Evolutionary conservation across 371 early-diverging fungal genomes (phyloP), one percentile per base, ranked within the genome.

Genomic region (Syncephalis plumigaleata): DNA sequence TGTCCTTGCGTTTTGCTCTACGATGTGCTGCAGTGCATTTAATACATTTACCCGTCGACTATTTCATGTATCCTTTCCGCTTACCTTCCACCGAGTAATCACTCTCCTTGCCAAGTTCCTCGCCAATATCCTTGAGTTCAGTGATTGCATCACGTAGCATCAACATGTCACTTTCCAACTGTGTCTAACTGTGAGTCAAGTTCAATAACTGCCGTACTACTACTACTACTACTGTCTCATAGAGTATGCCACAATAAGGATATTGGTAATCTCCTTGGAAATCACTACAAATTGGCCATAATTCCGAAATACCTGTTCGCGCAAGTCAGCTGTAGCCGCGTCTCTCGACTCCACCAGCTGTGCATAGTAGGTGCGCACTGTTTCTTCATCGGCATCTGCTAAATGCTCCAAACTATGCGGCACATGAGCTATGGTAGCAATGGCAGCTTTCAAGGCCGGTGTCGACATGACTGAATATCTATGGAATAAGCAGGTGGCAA

Each of bases 281-380:
- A 95, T 91, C 22, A 75, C 75, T 20, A 95, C 88, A 61, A 95
- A 95, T 55, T 91, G 89, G 38, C 75, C 76, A 59, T 95, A 93
- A 66, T 93, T 93, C 52, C 77, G 77, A 62, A 82, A 89, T 38
- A 95, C 89, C 55, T 88, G 90, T 45, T 81, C 72, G 39, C 91
- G 91, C 27, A 92, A 60, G 54, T 85, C 86, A 15, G 65, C 71
- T 11, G 90, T 84, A 8, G 87, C 86, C 5, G 72, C 63, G 25
- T 80, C 78, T 52, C 82, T 81, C 13, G 91, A 78, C 45, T 79
- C 79, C 23, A 66, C 64, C 11, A 88, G 63, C 7, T 74, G 64
- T 43, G 63, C 60, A 46, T 73, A 66, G 45, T 77, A 75, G 0
- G 58, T 56, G 5, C 79, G 68, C 17, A 82, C 66, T 1, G 64